phyloP scores from a whole-genome alignment of 805 yeast species.

The Scheffersomyces spartinae region DNA sequence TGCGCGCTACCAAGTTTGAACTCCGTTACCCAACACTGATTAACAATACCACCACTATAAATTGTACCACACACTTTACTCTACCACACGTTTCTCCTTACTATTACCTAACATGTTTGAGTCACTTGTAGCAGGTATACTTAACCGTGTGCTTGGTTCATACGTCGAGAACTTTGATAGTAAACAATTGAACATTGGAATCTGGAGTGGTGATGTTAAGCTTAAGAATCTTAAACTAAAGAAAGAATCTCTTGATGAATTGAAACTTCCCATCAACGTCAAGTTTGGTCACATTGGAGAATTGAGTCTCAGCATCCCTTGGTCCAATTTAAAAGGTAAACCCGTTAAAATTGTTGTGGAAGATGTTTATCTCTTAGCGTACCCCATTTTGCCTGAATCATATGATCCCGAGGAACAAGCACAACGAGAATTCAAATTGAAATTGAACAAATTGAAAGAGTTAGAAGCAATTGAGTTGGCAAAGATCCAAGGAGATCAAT shows the following conservation, averaged over 20 bases:
- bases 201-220: slow-evolving; percentile 96
- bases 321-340: slow-evolving; percentile 87
- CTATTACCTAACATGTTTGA: slow-evolving; percentile 63
- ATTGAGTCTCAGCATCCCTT: slow-evolving; percentile 84
- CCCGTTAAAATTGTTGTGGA: slow-evolving; percentile 85
- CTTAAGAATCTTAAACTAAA: slow-evolving; percentile 66
- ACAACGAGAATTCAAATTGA: slow-evolving; percentile 48
- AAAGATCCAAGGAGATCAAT: slow-evolving; percentile 14
- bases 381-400: slow-evolving; percentile 54
- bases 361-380: slow-evolving; percentile 73
- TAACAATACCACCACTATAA: too few species aligned
- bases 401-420: slow-evolving; percentile 46
- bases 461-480: slow-evolving; percentile 54
- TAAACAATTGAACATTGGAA: slow-evolving; percentile 87
- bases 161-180: slow-evolving; percentile 95
- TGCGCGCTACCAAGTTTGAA: too few species aligned
- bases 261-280: slow-evolving; percentile 79
- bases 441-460: slow-evolving; percentile 53
- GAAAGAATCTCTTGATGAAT: slow-evolving; percentile 79
- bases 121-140: slow-evolving; percentile 50
- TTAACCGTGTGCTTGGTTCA: slow-evolving; percentile 52
- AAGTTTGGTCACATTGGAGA: slow-evolving; percentile 85
- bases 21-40: too few species aligned
- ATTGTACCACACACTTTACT: too few species aligned
- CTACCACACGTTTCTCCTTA: too few species aligned